Evolutionary conservation across 2,329 filamentous ascomycete species (phyloP).

Genomic region (Penicillium sp.): DNA sequence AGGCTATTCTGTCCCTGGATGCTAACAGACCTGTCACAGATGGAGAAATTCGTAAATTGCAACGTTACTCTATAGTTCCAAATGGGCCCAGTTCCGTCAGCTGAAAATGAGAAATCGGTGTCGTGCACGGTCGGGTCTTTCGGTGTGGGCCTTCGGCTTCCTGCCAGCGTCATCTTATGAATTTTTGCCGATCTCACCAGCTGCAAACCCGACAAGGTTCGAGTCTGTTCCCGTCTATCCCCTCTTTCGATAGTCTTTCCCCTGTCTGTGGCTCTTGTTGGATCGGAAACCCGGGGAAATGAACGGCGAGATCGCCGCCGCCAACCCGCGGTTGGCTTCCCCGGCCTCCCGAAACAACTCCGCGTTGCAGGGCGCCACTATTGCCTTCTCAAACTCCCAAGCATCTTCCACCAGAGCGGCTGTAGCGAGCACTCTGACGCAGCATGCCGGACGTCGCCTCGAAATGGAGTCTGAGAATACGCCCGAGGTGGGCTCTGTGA

Average conservation of each 20-base stretch:
- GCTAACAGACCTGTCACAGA: no score
- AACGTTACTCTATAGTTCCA: no score
- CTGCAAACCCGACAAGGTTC: conserved; percentile 12
- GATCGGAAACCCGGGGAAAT: conserved; percentile 14
- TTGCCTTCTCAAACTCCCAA: conserved; percentile 39
- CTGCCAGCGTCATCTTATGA: not conserved
- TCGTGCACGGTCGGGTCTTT: not conserved
- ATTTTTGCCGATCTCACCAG: not conserved
- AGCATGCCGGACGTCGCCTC: conserved; percentile 18
- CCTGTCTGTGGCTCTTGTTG: not conserved
- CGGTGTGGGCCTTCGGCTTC: not conserved
- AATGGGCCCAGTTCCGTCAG: not conserved
- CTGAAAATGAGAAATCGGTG: not conserved
- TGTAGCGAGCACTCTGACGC: conserved; percentile 26
- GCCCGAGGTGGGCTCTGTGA: conserved; percentile 43
- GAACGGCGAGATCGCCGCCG: conserved; percentile 38
- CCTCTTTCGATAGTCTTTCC: not conserved
- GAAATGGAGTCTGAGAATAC: conserved; percentile 29
- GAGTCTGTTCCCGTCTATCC: not conserved
- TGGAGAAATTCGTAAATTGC: no score
- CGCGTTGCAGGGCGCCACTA: conserved; percentile 43
- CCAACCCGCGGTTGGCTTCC: conserved; percentile 35
- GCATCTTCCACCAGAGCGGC: conserved; percentile 23
- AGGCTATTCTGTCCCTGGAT: no score
- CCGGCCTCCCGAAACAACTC: conserved; percentile 31